These are phyloP conservation scores for Clonostachys byssicola DNA, from an alignment of 2,329 filamentous ascomycete genomes.

Conservation along the genomic window DNA sequence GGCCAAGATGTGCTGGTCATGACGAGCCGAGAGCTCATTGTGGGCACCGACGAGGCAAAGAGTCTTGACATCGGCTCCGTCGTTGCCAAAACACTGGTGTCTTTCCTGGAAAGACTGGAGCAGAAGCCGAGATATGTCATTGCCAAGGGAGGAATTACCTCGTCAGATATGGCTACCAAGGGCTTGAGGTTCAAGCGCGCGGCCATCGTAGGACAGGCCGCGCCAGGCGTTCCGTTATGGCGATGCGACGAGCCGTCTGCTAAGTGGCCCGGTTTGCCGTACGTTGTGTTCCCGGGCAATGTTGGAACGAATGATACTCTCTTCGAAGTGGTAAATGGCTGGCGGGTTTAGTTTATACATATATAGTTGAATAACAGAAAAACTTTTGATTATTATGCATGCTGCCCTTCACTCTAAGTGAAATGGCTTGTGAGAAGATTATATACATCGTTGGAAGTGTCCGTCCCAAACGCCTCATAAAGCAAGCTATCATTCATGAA, in stretches of 20 bases:
- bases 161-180: slow-evolving; percentile 54
- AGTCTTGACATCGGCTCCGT: slow-evolving; percentile 50
- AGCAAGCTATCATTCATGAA: slow-evolving; percentile 16
- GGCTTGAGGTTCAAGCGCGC: slow-evolving; percentile 48
- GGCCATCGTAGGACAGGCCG: slow-evolving; percentile 50
- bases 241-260: slow-evolving; percentile 47
- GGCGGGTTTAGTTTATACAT: neutral
- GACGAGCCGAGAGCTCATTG: slow-evolving; percentile 51
- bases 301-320: slow-evolving; percentile 42
- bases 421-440: slow-evolving; percentile 1
- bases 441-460: slow-evolving; percentile 2
- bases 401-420: neutral
- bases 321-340: slow-evolving; percentile 27
- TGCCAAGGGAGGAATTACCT: slow-evolving; percentile 57
- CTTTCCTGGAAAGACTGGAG: slow-evolving; percentile 38
- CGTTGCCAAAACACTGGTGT: slow-evolving; percentile 46
- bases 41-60: slow-evolving; percentile 35
- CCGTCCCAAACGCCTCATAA: slow-evolving; percentile 18
- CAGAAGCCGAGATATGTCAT: slow-evolving; percentile 51
- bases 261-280: slow-evolving; percentile 46
- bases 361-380: neutral
- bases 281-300: slow-evolving; percentile 53
- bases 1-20: slow-evolving; percentile 53
- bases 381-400: neutral
- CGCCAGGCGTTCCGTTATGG: slow-evolving; percentile 55